phyloP scores from a whole-genome alignment of 176 grass and related monocot species.

The Chloris gayana region DNA sequence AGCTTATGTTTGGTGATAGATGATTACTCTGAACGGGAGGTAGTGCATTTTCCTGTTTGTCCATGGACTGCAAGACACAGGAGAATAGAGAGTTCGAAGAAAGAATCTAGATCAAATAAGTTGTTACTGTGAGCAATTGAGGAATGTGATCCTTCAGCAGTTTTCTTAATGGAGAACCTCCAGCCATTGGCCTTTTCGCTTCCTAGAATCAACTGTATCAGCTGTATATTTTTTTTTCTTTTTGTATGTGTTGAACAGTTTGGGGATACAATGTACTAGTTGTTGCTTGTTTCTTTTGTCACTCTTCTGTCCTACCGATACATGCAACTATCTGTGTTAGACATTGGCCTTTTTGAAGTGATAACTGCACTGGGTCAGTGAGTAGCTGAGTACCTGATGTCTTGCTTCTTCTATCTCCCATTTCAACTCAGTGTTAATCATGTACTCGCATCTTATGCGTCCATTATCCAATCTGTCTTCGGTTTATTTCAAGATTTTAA shows the following conservation, averaged over 20 bases:
- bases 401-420: background rate
- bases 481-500: background rate
- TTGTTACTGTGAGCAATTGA: background rate
- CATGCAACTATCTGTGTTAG: background rate
- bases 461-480: background rate
- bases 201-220: background rate
- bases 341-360: background rate
- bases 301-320: background rate
- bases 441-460: too few species aligned
- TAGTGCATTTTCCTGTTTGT: background rate
- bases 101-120: background rate
- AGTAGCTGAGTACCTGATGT: background rate
- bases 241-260: background rate
- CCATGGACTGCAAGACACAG: background rate
- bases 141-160: background rate
- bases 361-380: background rate
- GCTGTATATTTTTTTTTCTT: background rate
- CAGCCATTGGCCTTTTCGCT: slow-evolving; percentile 4
- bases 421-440: background rate
- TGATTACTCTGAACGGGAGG: background rate
- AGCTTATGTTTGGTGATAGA: slow-evolving; percentile 42
- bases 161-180: background rate
- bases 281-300: background rate
- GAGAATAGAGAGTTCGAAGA: background rate
- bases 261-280: background rate